Conservation (phyloP, 179 eudicot species). For the Beta corolliflora region DNA sequence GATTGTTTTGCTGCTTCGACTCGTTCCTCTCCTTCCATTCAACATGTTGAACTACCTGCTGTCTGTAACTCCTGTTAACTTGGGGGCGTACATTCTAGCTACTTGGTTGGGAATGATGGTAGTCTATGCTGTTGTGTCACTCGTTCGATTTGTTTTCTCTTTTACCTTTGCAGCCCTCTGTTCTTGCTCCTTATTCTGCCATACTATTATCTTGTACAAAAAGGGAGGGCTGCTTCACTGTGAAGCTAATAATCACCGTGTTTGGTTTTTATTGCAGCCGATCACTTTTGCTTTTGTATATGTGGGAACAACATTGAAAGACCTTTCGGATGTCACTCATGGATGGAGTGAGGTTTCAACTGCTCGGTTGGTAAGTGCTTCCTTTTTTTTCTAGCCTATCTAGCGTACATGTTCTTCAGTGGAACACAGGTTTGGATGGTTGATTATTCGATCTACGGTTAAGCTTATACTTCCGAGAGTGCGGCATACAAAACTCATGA, state of each 20-base stretch:
- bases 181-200: background rate
- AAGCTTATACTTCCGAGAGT: background rate
- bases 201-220: background rate
- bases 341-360: conserved; percentile 74
- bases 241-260: conserved; percentile 8
- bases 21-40: conserved; percentile 91
- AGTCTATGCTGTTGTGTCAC: conserved; percentile 8
- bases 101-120: conserved; percentile 99
- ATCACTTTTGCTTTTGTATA: conserved; percentile 78
- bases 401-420: background rate
- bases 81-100: conserved; percentile 77
- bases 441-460: background rate
- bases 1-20: conserved; percentile 95
- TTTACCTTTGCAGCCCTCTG: background rate
- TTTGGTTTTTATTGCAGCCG: conserved; percentile 52
- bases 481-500: background rate
- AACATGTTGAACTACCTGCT: conserved; percentile 92
- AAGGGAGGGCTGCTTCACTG: background rate
- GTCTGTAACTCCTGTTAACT: conserved; percentile 82
- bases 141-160: background rate
- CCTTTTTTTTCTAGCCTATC: background rate
- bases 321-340: conserved; percentile 79
- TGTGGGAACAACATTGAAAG: conserved; percentile 80
- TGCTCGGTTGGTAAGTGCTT: conserved; percentile 61
- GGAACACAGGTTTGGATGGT: background rate